Evolutionary conservation across 192 early-diverging fungal species (phyloP), one percentile per base, ranked within the genome.

Genomic region (Backusella westeae): DNA sequence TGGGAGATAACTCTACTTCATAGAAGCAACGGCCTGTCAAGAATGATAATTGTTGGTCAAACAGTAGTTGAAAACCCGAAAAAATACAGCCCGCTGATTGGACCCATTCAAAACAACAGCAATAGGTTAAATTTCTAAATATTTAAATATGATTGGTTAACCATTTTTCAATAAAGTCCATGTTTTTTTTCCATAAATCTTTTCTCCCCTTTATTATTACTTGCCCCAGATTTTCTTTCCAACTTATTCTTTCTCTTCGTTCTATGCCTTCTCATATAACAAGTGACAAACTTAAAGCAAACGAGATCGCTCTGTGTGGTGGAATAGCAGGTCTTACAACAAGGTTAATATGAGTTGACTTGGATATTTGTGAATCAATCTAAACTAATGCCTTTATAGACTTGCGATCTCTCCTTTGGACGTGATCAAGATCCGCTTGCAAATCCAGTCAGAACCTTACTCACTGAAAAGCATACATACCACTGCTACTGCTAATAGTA

Each of bases 351-450:
- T 34, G 14, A 39, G 26, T 29, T 23, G 23, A 38, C n/a, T 38
- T 35, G 19, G n/a, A 17, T 49, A n/a, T 1, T 5, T 56, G 34
- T 56, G n/a, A 35, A 32, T n/a, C 17, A 63, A 12, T 44, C 32
- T 17, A 34, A 42, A 75, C n/a, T 49, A 46, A 34, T 32, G 2
- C 32, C 10, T 19, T 7, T 70, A 88, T 23, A 89, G 97, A 12
- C 89, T 95, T 38, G 85, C 95, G 0, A 93, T 96, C 35, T 90
- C 97, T 19, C 97, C 97, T 8, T 84, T 98, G 6, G 97, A 98
- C 66, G 96, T 98, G 9, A 88, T 97, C 68, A 98, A 98, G 82
- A 96, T 96, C 65, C 88, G 94, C 17, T 84, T 93, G 17, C 93
- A 90, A 72, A 77, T 90, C 76, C 67, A 42, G 10, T 71, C 77